phyloP scores from a whole-genome alignment of 2,329 filamentous ascomycete species.

The Myotisia sp. region DNA sequence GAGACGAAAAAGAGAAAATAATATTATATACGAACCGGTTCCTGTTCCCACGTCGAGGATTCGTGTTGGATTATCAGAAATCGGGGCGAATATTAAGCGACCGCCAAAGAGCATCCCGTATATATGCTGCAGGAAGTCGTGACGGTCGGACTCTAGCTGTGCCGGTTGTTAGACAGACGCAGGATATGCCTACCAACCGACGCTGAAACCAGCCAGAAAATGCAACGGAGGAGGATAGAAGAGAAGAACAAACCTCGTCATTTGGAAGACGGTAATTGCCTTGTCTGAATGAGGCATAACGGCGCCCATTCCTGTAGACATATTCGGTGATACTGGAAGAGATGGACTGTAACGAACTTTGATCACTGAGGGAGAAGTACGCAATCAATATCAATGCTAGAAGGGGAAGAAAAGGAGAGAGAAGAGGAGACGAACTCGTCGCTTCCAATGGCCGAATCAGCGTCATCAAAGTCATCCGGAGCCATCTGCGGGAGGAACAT shows the following conservation, averaged over 20 bases:
- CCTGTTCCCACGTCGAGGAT: constrained; percentile 13
- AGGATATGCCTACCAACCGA: constrained; percentile 2
- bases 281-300: constrained; percentile 8
- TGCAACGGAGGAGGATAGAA: constrained; percentile 2
- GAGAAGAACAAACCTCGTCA: neutral
- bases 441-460: constrained; percentile 3
- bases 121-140: constrained; percentile 16
- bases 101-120: constrained; percentile 14
- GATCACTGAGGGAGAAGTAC: constrained; percentile 1
- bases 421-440: neutral
- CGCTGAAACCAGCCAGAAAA: constrained; percentile 1
- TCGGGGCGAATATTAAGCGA: constrained; percentile 16
- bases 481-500: constrained; percentile 2
- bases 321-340: constrained; percentile 4
- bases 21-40: constrained; percentile 7
- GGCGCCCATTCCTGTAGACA: constrained; percentile 9
- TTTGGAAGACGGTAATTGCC: constrained; percentile 8
- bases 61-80: constrained; percentile 11
- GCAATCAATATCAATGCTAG: neutral
- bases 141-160: constrained; percentile 11
- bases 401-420: neutral
- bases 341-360: constrained; percentile 1
- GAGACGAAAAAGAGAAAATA: neutral
- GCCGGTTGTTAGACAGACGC: constrained; percentile 9
- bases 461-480: neutral